Base-by-base conservation (phyloP, 2,329 filamentous ascomycete genomes). In the Pseudogymnoascus sp. region DNA sequence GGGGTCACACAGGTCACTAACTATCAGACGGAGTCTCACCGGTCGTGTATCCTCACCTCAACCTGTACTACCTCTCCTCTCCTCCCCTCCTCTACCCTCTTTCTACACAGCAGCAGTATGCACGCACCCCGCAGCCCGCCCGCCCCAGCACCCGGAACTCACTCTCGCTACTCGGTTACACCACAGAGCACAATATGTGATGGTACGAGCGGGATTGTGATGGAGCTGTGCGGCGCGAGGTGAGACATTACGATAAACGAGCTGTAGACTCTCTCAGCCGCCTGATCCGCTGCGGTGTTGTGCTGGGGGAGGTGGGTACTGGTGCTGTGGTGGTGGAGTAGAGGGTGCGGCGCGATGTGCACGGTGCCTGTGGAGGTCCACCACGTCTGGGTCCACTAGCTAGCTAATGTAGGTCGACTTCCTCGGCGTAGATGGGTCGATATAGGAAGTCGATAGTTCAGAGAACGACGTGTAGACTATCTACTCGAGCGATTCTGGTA, bases 231-330 rank as follows among this genome's bases (percentile, higher is more conserved):
- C 31, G 2, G 12, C 47, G 47, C n/a, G 47, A 4, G 1, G 14
- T 54, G 47, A 54, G 47, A 54, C 47, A 54, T 54, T 31, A 31
- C 47, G 47, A 54, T 54, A 54, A 31, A 54, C 47, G 47, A 54
- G 47, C n/a, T n/a, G n/a, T n/a, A n/a, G n/a, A n/a, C 21, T 21
- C 21, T 21, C 21, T 21, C 21, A 21, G 21, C 21, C 21, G 21
- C 21, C 2, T 21, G 21, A 21, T 21, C 21, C 21, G 21, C 21
- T 21, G 21, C 21, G 21, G 21, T 21, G 21, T 3, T 21, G 21
- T 21, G 21, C 21, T 21, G 21, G 21, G 21, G 21, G 21, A 21
- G 21, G 21, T 21, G 21, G 21, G 21, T 21, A 21, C 21, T 21
- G 21, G 21, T 21, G 21, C 21, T 21, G 21, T 21, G 21, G 21